Base-by-base conservation (phyloP, 2,329 filamentous ascomycete species). In the Fusarium bactridioides region DNA sequence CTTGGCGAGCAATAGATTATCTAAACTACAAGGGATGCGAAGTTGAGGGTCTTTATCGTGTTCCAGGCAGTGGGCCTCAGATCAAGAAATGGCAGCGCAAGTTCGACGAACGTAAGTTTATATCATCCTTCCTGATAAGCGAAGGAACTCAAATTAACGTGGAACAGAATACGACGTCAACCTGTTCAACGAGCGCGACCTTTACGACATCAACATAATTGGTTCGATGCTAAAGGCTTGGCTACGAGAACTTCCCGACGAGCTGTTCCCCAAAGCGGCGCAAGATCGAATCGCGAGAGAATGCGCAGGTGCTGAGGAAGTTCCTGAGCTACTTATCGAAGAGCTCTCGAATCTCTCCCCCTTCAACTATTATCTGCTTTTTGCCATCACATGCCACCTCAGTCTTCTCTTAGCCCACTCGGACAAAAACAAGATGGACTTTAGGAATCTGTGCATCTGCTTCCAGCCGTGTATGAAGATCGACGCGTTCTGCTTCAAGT, bases 351-450 rank as follows among this genome's bases (percentile, higher is more conserved):
- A 94, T 76, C 87, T 98, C n/a, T 93, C 95, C 11, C 95, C 95
- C 0, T 98, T 96, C 86, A 97, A 98, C 83, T 98, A 98, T 83
- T 98, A 98, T 79, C 91, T 98, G 19, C 90, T 98, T 10, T 98
- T 98, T 80, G 95, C 95, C 77, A 97, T 98, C 76, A 98, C 95
- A 38, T 98, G 95, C 82, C 95, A 98, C 78, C 90, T 98, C 54
- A 97, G 94, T 77, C 88, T 98, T 31, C 88, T 98, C 15, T 91
- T 97, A 75, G 94, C 94, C 3, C 95, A 97, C 81, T 93, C 94
- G 29, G 94, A 97, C 73, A 95, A 95, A 85, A 98, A 98, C 88
- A 97, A 97, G 85, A 98, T 98, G 95, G 94, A 97, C 79, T 97
- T 95, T 80, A 91, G 94, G 79, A 98, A 98, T 74, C 86, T 98